Base-by-base conservation (phyloP, 495 filamentous ascomycete species). In the Letharia lupina region DNA sequence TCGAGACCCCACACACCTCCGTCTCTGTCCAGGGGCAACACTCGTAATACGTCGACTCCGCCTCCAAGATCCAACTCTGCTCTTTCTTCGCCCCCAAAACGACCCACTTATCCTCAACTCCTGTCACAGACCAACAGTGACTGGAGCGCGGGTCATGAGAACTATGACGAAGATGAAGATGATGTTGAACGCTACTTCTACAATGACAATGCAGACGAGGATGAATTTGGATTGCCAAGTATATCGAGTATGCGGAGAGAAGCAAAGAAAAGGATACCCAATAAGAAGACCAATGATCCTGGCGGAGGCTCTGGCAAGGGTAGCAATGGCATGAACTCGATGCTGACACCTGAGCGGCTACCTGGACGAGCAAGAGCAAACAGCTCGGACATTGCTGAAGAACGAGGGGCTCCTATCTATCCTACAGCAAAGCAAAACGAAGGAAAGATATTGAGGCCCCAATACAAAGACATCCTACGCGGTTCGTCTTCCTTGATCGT, bases 381-480 rank as follows among this genome's bases (percentile, higher is more conserved):
- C 73, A 95, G 90, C 75, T 86, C 89, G 42, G 92, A 97, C 73
- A 96, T 97, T 73, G 90, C 91, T 23, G 89, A 93, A 73, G 91
- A 95, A 79, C 82, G 92, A 64, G 89, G 89, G n/a, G 78, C 88
- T n/a, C 87, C 91, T 12, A 84, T 84, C 65, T 98, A 98, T 74
- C 94, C 94, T 10, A 87, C 85, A 65, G 83, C 93, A 12, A 91
- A 91, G 71, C 93, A 90, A 74, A 86, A 79, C 67, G 93, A 96
- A 72, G 93, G 89, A 11, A 98, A 98, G 76, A 97, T 97, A 50
- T 80, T 98, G 20, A 86, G 95, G 47, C 94, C 95, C 58, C 94
- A 98, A 75, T 98, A 97, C 71, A 96, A 98, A 75, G 95, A 97
- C 57, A 92, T 98, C 7, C 76, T 98, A 16, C 87, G 87, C 78